A percentile compares a stretch with the other conserved stretches of the same genome.
Evolutionary conservation across 306 rosid species (phyloP).

Genomic region (Sesbania bispinosa): DNA sequence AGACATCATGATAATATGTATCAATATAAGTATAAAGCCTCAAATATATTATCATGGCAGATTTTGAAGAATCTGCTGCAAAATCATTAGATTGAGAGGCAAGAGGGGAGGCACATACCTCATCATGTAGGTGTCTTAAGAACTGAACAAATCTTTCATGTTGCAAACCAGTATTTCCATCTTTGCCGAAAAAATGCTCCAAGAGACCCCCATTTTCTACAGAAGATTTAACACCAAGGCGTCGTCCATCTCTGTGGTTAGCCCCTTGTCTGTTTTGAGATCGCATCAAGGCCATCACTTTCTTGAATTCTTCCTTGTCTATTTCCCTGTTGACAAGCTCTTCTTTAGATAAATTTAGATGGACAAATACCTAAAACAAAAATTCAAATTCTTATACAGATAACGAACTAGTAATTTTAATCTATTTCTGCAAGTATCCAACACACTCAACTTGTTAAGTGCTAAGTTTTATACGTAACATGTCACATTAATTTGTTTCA

Average conservation of each 20-base stretch:
- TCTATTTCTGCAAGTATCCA: neutral
- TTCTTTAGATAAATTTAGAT: neutral
- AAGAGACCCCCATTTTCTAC: conserved; percentile 66
- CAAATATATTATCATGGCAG: neutral
- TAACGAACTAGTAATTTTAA: neutral
- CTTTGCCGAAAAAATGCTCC: conserved; percentile 69
- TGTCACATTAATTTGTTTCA: neutral
- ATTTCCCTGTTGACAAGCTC: conserved; percentile 46
- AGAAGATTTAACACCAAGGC: conserved; percentile 38
- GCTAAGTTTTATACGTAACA: too few relatives aligned
- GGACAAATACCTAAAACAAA: neutral
- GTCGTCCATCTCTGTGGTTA: conserved; percentile 43
- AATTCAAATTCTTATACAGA: neutral
- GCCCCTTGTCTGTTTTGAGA: conserved; percentile 64
- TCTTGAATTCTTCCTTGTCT: conserved; percentile 64
- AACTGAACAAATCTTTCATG: conserved; percentile 66
- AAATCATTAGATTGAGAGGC: neutral
- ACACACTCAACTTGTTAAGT: neutral
- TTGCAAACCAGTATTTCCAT: conserved; percentile 49
- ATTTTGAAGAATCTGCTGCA: neutral
- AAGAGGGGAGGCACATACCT: conserved; percentile 36
- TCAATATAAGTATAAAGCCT: neutral
- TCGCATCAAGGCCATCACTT: conserved; percentile 77
- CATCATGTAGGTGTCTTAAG: conserved; percentile 59
- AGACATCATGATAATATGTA: neutral